Conservation (phyloP, 106 monocot genomes). For the Iris macrosiphon region DNA sequence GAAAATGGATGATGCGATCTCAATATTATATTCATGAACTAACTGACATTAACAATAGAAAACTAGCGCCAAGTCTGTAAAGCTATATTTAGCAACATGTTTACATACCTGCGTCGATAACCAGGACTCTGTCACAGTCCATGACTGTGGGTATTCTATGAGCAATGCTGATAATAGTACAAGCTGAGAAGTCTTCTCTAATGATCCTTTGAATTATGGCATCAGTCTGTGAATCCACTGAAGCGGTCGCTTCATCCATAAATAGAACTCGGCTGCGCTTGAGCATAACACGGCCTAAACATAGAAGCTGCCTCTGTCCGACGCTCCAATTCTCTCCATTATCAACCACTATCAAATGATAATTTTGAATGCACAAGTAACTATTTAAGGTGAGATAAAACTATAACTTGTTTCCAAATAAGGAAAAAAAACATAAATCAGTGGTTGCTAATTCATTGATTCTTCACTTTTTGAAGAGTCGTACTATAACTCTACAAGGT, state of each 20-base stretch:
- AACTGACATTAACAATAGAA: too few species aligned
- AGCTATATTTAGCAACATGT: too few species aligned
- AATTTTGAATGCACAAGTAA: not conserved
- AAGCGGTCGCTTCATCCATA: constrained; percentile 74
- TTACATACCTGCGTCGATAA: constrained; percentile 58
- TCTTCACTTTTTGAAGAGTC: too few species aligned
- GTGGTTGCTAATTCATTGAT: too few species aligned
- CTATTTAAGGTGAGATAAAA: not conserved
- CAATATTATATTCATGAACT: too few species aligned
- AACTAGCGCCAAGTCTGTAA: too few species aligned
- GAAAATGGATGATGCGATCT: too few species aligned
- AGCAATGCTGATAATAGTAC: constrained; percentile 76
- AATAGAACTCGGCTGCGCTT: constrained; percentile 50
- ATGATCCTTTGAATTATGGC: constrained; percentile 67
- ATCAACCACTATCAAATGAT: constrained; percentile 41
- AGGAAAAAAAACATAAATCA: not conserved
- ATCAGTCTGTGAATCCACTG: constrained; percentile 70
- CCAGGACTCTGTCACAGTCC: constrained; percentile 71
- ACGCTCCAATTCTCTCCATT: constrained; percentile 79
- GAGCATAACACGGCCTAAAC: constrained; percentile 62
- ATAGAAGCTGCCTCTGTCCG: constrained; percentile 73
- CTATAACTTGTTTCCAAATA: not conserved
- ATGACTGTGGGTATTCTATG: constrained; percentile 81
- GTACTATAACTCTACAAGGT: too few species aligned
- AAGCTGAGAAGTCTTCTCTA: constrained; percentile 50